These are phyloP conservation scores for Bipolaris cookei DNA, from an alignment of 2,329 filamentous ascomycete genomes.

Conservation along the genomic window DNA sequence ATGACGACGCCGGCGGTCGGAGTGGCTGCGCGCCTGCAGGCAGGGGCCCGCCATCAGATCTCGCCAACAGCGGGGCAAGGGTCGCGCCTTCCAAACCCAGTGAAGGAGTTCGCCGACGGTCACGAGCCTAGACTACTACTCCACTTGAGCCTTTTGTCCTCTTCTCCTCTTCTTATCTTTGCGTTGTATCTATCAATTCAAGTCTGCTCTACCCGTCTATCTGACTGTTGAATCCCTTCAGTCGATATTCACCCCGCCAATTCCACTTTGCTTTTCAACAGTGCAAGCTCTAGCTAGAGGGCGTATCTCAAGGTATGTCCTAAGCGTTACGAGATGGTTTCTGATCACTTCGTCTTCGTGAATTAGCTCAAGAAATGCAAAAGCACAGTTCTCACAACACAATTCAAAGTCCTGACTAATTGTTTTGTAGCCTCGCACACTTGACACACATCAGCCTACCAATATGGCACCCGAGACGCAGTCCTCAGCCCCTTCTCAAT, in stretches of 20 bases:
- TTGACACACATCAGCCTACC: slow-evolving; percentile 3
- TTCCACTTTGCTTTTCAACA: slow-evolving; percentile 11
- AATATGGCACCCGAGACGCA: slow-evolving; percentile 40
- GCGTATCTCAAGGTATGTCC: slow-evolving; percentile 5
- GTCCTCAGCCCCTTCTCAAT: slow-evolving; percentile 58
- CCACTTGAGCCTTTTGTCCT: slow-evolving; percentile 23
- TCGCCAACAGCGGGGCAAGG: slow-evolving; percentile 26
- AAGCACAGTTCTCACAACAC: not conserved
- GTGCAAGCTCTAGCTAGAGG: slow-evolving; percentile 2
- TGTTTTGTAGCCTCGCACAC: slow-evolving; percentile 8
- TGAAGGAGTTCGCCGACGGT: slow-evolving; percentile 44
- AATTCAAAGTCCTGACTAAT: slow-evolving; percentile 5
- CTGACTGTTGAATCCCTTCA: slow-evolving; percentile 19
- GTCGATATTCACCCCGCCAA: slow-evolving; percentile 16
- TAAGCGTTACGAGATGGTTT: not conserved
- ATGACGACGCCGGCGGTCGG: slow-evolving; percentile 26
- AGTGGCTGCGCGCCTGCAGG: slow-evolving; percentile 23
- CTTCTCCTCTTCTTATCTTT: slow-evolving; percentile 29
- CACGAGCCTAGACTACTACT: slow-evolving; percentile 40
- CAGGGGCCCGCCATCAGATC: slow-evolving; percentile 25
- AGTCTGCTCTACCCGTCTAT: slow-evolving; percentile 17
- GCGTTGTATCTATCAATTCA: slow-evolving; percentile 21
- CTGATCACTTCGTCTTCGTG: not conserved
- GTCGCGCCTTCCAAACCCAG: slow-evolving; percentile 26
- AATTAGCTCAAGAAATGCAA: not conserved